Percentiles rank a stretch among this genome's conserved stretches.
phyloP scores from a whole-genome alignment of 768 basidiomycete genomes.

The Termitomyces sp. region DNA sequence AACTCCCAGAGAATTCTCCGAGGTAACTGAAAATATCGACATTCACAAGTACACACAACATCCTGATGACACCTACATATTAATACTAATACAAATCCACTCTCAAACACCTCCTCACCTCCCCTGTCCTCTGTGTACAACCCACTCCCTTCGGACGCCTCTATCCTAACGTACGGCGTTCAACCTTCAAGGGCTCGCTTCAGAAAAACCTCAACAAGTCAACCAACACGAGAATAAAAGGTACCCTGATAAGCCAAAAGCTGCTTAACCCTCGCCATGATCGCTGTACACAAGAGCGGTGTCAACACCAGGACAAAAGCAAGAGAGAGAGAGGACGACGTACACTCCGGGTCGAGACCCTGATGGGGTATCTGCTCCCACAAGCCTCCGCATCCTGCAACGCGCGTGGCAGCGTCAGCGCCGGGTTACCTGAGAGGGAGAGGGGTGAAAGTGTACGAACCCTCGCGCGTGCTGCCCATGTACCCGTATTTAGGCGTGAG shows the following conservation, averaged over 20 bases:
- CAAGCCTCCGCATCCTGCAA: conserved; percentile 53
- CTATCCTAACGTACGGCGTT: not conserved
- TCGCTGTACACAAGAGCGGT: conserved; percentile 26
- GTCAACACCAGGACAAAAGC: too few relatives aligned
- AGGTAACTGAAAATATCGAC: too few relatives aligned
- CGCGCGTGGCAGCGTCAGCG: not conserved
- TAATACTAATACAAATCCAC: too few relatives aligned
- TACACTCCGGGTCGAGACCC: conserved; percentile 73
- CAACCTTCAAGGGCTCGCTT: not conserved
- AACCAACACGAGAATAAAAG: not conserved
- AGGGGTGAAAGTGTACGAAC: conserved; percentile 26
- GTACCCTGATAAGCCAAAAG: conserved; percentile 23
- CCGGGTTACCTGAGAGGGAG: too few relatives aligned
- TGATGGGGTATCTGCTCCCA: conserved; percentile 84
- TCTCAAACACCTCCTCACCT: too few relatives aligned
- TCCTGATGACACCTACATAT: too few relatives aligned
- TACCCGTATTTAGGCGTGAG: conserved; percentile 79
- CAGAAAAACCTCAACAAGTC: not conserved
- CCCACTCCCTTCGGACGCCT: too few relatives aligned
- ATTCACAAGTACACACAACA: too few relatives aligned
- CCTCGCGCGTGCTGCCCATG: conserved; percentile 75
- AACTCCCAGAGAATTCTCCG: too few relatives aligned
- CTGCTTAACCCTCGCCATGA: conserved; percentile 43
- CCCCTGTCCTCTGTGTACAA: too few relatives aligned
- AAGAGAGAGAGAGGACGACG: conserved; percentile 28